Evolutionary conservation across 441 rosid species (phyloP).

Genomic region (Arabidopsis lyrata): DNA sequence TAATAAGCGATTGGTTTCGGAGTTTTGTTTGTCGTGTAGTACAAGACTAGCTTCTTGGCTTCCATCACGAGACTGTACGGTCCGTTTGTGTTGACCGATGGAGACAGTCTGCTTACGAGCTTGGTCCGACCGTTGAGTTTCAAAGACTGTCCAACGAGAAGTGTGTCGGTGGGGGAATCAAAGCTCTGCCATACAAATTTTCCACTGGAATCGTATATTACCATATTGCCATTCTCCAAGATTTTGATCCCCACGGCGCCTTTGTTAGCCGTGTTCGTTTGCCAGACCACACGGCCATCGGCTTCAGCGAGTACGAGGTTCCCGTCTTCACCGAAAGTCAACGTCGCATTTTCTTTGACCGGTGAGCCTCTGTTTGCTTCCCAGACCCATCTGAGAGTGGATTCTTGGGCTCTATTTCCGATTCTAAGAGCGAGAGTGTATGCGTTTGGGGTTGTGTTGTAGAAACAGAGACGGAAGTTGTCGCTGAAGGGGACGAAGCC

Average conservation of each 20-base stretch:
- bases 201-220: constrained; percentile 58
- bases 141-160: constrained; percentile 71
- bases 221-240: constrained; percentile 71
- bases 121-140: constrained; percentile 44
- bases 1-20: constrained; percentile 53
- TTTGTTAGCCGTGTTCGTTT: constrained; percentile 69
- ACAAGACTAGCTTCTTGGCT: constrained; percentile 52
- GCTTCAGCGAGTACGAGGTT: constrained; percentile 68
- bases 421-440: constrained; percentile 70
- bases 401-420: constrained; percentile 54
- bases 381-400: constrained; percentile 65
- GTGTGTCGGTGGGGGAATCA: constrained; percentile 76
- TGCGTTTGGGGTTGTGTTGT: constrained; percentile 76
- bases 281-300: constrained; percentile 70
- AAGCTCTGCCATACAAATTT: constrained; percentile 76
- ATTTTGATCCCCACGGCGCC: constrained; percentile 64
- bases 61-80: constrained; percentile 71
- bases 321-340: constrained; percentile 60
- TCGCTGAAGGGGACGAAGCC: constrained; percentile 33
- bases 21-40: constrained; percentile 57
- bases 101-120: constrained; percentile 62
- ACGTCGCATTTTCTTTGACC: constrained; percentile 62
- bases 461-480: constrained; percentile 75
- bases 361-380: constrained; percentile 72
- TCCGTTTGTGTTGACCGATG: constrained; percentile 52